Base-by-base conservation (phyloP, 2,329 filamentous ascomycete genomes). In the Aspergillus terreus region DNA sequence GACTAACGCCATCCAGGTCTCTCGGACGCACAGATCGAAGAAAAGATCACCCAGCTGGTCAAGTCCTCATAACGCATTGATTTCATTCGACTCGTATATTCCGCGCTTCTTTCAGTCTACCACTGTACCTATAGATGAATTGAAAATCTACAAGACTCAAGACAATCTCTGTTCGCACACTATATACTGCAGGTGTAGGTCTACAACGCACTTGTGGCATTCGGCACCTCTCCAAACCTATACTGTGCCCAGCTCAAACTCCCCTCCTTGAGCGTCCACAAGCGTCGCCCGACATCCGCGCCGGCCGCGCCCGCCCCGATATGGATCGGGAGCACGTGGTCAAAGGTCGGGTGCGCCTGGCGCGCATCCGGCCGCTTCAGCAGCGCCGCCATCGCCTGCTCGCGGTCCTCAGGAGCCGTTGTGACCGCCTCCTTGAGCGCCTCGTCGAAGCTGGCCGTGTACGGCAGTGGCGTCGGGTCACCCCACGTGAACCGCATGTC, bases 1-100 rank as follows among this genome's bases (percentile, higher is more conserved):
- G 44, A 64, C 53, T 27, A 38, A 40, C 15, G 32, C 35, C 12
- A 9, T 45, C 6, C 58, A 86, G 84, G 84, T 56, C 72, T 89
- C 63, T 81, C 85, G 62, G 84, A 87, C 69, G 82, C 87, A 71
- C 80, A 84, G 61, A 88, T 90, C 57, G 86, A 88, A 72, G 80
- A 82, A 58, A 83, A 81, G 70, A 78, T 89, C 59, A 81, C 83
- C 50, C 75, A 76, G 47, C 70, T 89, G 56, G 84, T 87, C 49
- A 83, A 85, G 70, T 61, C 63, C 55, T 69, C 65, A 65, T 71
- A 70, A 62, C 49, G 53, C 55, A 53, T 56, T 30, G 17, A 30
- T 47, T 46, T 40, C 46, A 46, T 44, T 51, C 44, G 44, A 48
- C 45, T 51, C 53, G 48, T 57, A 56, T 56, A 63, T 65, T 38